Conservation (phyloP, 208 protist species). For the Endotrypanum monterogeii region DNA sequence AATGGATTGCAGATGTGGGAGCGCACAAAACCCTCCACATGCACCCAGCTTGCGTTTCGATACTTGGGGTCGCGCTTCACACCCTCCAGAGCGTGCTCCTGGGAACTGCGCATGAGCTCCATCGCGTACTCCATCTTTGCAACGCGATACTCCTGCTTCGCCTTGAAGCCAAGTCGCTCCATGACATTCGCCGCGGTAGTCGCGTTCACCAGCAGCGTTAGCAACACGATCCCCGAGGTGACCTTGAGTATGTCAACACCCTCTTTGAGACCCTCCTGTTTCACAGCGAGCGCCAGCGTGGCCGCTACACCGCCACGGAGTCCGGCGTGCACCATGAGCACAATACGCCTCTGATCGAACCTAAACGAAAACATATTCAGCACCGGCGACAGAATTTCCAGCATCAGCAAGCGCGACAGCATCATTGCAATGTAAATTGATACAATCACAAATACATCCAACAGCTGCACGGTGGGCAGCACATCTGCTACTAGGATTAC, state of each 20-base stretch:
- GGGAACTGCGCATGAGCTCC: slow-evolving; percentile 38
- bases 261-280: slow-evolving; percentile 49
- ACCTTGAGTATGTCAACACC: slow-evolving; percentile 68
- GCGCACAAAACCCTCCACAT: slow-evolving; percentile 57
- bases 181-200: slow-evolving; percentile 62
- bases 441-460: slow-evolving; percentile 62
- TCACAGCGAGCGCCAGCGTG: slow-evolving; percentile 74
- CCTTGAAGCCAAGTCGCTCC: slow-evolving; percentile 53
- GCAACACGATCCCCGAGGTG: slow-evolving; percentile 75
- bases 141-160: slow-evolving; percentile 59
- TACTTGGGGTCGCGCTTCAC: slow-evolving; percentile 73
- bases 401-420: slow-evolving; percentile 60
- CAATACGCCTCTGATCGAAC: slow-evolving; percentile 50
- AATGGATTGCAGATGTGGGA: slow-evolving; percentile 55
- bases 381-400: slow-evolving; percentile 66
- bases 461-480: slow-evolving; percentile 44
- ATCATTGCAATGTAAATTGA: slow-evolving; percentile 72
- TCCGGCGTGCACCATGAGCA: slow-evolving; percentile 69
- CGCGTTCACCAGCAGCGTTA: slow-evolving; percentile 77
- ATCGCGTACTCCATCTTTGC: slow-evolving; percentile 69
- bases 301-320: slow-evolving; percentile 83
- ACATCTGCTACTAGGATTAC: slow-evolving; percentile 82
- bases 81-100: slow-evolving; percentile 47
- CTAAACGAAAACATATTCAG: slow-evolving; percentile 72
- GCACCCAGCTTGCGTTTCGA: slow-evolving; percentile 71